Evolutionary conservation across 495 filamentous ascomycete genomes (phyloP).

Genomic region (Recurvomyces mirabilis): DNA sequence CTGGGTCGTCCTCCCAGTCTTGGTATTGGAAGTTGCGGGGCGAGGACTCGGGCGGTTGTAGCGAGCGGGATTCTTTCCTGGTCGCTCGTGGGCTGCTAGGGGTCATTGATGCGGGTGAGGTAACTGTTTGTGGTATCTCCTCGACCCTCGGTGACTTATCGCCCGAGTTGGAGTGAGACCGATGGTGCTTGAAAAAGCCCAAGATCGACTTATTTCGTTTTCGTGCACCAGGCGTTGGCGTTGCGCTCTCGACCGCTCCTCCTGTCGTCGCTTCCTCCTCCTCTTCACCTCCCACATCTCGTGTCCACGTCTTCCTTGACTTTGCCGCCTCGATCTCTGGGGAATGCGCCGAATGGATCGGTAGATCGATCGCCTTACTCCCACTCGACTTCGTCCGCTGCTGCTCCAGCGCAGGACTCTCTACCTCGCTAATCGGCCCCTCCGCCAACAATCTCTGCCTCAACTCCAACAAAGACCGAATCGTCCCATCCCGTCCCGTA

Average conservation of each 20-base stretch:
- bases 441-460: slow-evolving; percentile 9
- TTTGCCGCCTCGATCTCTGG: no score
- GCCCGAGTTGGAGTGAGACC: slow-evolving; percentile 1
- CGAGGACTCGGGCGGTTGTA: no score
- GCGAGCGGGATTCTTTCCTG: no score
- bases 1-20: slow-evolving; percentile 11
- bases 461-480: slow-evolving; percentile 7
- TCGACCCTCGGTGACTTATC: slow-evolving; percentile 2
- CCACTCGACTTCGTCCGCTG: no score
- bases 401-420: no score
- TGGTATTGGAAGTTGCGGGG: slow-evolving; percentile 1
- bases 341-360: no score
- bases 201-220: slow-evolving; percentile 7
- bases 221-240: slow-evolving; percentile 5
- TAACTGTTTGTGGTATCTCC: background rate
- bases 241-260: no score
- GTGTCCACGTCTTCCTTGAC: no score
- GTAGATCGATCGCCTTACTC: background rate
- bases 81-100: background rate
- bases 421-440: slow-evolving; percentile 1
- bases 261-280: no score
- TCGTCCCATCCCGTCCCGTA: slow-evolving; percentile 12
- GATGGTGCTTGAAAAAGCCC: slow-evolving; percentile 10
- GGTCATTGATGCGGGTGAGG: background rate
- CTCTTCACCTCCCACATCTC: no score